Percentiles rank a stretch among this genome's conserved stretches.
Conservation (phyloP, 1,284 basidiomycete genomes). For the Rhizoctonia solani region DNA sequence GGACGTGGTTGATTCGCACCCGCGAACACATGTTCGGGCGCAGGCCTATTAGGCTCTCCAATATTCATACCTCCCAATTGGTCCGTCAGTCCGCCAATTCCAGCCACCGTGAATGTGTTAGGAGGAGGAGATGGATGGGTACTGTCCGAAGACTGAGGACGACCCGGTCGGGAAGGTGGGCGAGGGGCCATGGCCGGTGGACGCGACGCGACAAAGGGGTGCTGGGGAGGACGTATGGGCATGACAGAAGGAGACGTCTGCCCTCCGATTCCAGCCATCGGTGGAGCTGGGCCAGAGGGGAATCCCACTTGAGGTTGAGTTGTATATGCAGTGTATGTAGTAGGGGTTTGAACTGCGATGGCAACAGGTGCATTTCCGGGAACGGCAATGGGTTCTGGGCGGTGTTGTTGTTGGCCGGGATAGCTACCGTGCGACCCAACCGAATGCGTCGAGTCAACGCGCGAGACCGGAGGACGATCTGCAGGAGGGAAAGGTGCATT, state of each 20-base stretch:
- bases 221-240: constrained; percentile 22
- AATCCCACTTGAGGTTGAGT: not conserved
- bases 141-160: not conserved
- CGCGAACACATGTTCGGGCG: constrained; percentile 22
- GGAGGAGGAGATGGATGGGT: not conserved
- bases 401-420: constrained; percentile 15
- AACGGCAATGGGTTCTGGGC: constrained; percentile 9
- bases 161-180: constrained; percentile 14
- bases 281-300: not conserved
- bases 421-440: not conserved
- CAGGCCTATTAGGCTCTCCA: not conserved
- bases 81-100: not conserved
- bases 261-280: not conserved
- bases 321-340: not conserved
- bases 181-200: constrained; percentile 3
- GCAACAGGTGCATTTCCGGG: not conserved
- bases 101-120: not conserved
- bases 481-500: not conserved
- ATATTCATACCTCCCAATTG: constrained; percentile 25
- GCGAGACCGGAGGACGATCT: not conserved
- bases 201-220: constrained; percentile 1
- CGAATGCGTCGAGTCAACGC: constrained; percentile 9
- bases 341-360: constrained; percentile 8
- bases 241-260: not conserved
- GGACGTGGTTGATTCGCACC: not conserved